Percentiles rank a stretch among this genome's conserved stretches.
These are phyloP conservation scores for Boehmeria nivea DNA, from an alignment of 306 rosid genomes.

Conservation along the genomic window DNA sequence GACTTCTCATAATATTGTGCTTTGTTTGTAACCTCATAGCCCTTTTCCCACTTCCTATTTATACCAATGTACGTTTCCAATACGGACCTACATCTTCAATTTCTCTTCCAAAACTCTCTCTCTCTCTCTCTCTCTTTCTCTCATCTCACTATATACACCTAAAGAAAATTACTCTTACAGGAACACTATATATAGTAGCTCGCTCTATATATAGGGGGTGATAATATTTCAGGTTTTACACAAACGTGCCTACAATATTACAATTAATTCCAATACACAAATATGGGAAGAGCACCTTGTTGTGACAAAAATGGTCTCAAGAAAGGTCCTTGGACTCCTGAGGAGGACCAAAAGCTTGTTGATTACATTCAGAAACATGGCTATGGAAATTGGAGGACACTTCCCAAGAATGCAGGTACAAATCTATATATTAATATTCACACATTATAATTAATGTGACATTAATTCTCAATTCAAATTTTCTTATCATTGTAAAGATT, in stretches of 20 bases:
- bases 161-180: background rate
- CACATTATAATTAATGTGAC: no score
- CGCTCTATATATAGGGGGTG: background rate
- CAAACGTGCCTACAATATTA: no score
- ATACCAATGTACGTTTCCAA: slow-evolving; percentile 32
- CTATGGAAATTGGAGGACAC: slow-evolving; percentile 93
- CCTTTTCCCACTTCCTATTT: slow-evolving; percentile 35
- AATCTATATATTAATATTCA: background rate
- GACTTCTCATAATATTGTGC: slow-evolving; percentile 34
- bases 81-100: slow-evolving; percentile 47
- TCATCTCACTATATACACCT: slow-evolving; percentile 6
- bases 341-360: slow-evolving; percentile 75
- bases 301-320: slow-evolving; percentile 87
- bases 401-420: slow-evolving; percentile 95
- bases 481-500: no score
- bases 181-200: background rate
- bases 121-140: slow-evolving; percentile 6
- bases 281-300: slow-evolving; percentile 94
- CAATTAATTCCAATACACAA: background rate
- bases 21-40: background rate
- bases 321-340: slow-evolving; percentile 96
- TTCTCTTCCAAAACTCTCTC: no score
- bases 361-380: slow-evolving; percentile 81
- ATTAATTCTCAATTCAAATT: no score
- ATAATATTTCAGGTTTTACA: background rate